A percentile compares a stretch with the other conserved stretches of the same genome.
Conservation (phyloP, 1,139 yeast genomes). For the Geotrichum fermentans region DNA sequence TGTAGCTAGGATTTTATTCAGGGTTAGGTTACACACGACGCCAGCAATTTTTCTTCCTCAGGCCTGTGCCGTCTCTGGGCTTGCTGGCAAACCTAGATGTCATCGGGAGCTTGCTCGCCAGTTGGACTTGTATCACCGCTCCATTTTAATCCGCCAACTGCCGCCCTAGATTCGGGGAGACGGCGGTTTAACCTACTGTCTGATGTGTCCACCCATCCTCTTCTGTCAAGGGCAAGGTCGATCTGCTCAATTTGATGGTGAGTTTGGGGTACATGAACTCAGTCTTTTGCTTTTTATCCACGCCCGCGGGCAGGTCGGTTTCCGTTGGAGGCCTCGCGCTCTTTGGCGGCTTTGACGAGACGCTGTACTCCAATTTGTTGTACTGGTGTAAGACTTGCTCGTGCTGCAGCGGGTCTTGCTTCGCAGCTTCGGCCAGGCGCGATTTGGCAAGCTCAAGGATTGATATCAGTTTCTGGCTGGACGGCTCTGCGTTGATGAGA, state of each 20-base stretch:
- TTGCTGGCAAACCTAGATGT: too few species aligned
- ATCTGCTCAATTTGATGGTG: conserved; percentile 11
- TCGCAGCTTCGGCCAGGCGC: conserved; percentile 12
- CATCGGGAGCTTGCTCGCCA: too few species aligned
- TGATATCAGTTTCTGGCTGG: conserved; percentile 30
- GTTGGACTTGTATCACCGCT: too few species aligned
- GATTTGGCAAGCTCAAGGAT: conserved; percentile 29
- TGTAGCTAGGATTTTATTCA: conserved; percentile 6
- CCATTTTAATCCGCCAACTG: too few species aligned
- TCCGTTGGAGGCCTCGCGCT: background rate
- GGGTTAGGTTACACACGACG: conserved; percentile 10
- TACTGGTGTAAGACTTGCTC: conserved; percentile 26
- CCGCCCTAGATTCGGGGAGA: too few species aligned
- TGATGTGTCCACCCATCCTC: conserved; percentile 14
- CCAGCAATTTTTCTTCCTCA: too few species aligned
- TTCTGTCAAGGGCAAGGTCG: conserved; percentile 9
- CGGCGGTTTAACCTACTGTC: too few species aligned
- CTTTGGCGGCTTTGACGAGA: conserved; percentile 9
- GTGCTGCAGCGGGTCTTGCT: conserved; percentile 24
- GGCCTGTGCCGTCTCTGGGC: too few species aligned
- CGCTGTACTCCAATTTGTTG: conserved; percentile 19
- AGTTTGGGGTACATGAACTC: conserved; percentile 9
- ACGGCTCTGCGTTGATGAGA: conserved; percentile 22
- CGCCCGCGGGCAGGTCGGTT: conserved; percentile 1
- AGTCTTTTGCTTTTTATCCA: background rate